Evolutionary conservation across 2,329 filamentous ascomycete genomes (phyloP).

Genomic region (Coniochaeta sp.): DNA sequence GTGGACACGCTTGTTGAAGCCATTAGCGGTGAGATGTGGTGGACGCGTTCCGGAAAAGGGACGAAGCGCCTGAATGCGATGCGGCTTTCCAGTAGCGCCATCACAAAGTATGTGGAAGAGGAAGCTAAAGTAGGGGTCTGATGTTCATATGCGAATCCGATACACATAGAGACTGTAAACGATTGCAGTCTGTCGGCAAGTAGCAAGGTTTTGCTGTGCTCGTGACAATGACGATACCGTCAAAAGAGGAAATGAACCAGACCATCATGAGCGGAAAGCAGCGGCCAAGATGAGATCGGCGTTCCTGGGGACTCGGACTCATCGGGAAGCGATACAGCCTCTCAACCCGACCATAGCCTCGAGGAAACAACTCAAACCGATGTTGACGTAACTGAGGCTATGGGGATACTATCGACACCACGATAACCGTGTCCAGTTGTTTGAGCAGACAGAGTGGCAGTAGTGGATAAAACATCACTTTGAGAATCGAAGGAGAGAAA

Average conservation of each 20-base stretch:
- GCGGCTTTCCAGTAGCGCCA: neutral
- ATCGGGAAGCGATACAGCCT: neutral
- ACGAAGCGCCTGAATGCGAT: neutral
- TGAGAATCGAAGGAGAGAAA: neutral
- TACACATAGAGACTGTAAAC: neutral
- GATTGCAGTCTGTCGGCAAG: no score
- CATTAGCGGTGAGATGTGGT: neutral
- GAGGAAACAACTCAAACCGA: neutral
- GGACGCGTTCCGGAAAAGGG: neutral
- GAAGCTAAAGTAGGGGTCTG: neutral
- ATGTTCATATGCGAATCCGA: neutral
- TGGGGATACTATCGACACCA: neutral
- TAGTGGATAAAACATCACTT: no score
- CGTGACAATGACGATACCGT: neutral
- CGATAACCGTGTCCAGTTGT: neutral
- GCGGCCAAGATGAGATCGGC: neutral
- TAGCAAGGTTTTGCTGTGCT: neutral
- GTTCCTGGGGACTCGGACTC: neutral
- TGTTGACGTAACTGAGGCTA: neutral
- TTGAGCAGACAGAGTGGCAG: neutral
- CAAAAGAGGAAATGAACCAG: neutral
- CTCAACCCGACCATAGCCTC: neutral
- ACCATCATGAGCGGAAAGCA: neutral
- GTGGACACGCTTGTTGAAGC: neutral
- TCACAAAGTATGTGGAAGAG: neutral